Evolutionary conservation across 2,329 filamentous ascomycete species (phyloP), one percentile per base, ranked within the genome.

Genomic region (Diaporthe longicolla): DNA sequence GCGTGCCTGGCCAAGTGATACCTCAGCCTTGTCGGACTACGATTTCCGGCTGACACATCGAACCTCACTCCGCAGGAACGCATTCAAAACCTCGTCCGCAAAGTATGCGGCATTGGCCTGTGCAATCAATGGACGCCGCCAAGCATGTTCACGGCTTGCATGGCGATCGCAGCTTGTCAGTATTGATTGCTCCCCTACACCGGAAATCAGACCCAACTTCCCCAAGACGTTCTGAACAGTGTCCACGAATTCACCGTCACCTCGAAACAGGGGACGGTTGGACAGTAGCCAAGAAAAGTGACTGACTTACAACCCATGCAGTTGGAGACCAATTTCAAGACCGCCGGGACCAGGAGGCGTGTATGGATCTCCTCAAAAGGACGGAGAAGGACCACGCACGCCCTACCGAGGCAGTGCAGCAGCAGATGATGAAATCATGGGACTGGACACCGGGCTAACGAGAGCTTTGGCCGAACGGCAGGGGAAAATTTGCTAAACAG

Each of bases 51-150:
- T 73, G 65, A 73, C 54, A 52, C 7, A 17, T 43, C 10, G 15
- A 50, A 48, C 5, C 37, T 11, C 26, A 21, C 32, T 8, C 35
- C 45, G 26, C 78, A 88, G 83, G 78, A 85, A 57, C 82, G 83
- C 19, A 85, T 89, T 10, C 82, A 86, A 72, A 75, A 79, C 21
- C 82, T 89, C 40, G 84, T 92, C 3, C 82, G 88, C 21, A 82
- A 85, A 32, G 81, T 92, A 2, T 92, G 90, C 76, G 90, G 90
- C 1, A 91, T 91, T 48, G 89, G 88, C 0, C 79, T 88, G 15
- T 87, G 86, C 37, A 92, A 92, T 78, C 83, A 86, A 52, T 85
- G 85, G 79, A 89, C 86, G 1, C 87, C 89, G 35, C 89, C 90
- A 0, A 85, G 85, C 55, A 85, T 90, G 81, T 89, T 91, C 73